Conservation (phyloP, 257 asterid species). For the Echium plantagineum region DNA sequence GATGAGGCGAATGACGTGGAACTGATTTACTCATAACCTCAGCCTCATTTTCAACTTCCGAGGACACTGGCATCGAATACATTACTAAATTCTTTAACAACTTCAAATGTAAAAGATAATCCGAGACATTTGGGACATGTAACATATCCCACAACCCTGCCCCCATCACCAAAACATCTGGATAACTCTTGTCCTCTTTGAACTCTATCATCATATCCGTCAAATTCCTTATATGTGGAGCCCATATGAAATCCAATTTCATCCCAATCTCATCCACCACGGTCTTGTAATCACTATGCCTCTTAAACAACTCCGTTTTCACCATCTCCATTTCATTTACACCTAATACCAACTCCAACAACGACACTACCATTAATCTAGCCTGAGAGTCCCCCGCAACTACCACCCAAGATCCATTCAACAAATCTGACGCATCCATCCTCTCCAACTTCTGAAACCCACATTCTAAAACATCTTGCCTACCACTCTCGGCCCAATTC, state of each 20-base stretch:
- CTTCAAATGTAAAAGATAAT: slow-evolving; percentile 42
- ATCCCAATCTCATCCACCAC: slow-evolving; percentile 60
- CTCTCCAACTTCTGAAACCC: slow-evolving; percentile 57
- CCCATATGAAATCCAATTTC: slow-evolving; percentile 90
- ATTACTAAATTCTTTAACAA: slow-evolving; percentile 42
- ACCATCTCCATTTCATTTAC: slow-evolving; percentile 35
- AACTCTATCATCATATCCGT: slow-evolving; percentile 36
- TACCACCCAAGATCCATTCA: slow-evolving; percentile 89
- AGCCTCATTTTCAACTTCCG: slow-evolving; percentile 23
- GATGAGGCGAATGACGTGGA: slow-evolving; percentile 35
- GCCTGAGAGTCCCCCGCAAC: slow-evolving; percentile 94
- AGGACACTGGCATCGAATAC: slow-evolving; percentile 54
- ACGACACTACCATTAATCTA: slow-evolving; percentile 64
- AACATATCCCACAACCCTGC: slow-evolving; percentile 95
- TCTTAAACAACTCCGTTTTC: slow-evolving; percentile 68
- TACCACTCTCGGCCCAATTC: slow-evolving; percentile 48
- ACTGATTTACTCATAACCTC: slow-evolving; percentile 23
- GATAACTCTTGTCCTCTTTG: slow-evolving; percentile 31
- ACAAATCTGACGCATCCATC: slow-evolving; percentile 63
- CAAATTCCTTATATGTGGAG: slow-evolving; percentile 64
- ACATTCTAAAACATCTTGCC: slow-evolving; percentile 38
- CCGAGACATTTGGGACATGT: slow-evolving; percentile 48
- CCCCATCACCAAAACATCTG: slow-evolving; percentile 84
- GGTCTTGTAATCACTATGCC: slow-evolving; percentile 76
- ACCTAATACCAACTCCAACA: slow-evolving; percentile 67